Evolutionary conservation across 305 asterid genomes (phyloP), one percentile per base, ranked within the genome.

Genomic region (Withania somnifera): DNA sequence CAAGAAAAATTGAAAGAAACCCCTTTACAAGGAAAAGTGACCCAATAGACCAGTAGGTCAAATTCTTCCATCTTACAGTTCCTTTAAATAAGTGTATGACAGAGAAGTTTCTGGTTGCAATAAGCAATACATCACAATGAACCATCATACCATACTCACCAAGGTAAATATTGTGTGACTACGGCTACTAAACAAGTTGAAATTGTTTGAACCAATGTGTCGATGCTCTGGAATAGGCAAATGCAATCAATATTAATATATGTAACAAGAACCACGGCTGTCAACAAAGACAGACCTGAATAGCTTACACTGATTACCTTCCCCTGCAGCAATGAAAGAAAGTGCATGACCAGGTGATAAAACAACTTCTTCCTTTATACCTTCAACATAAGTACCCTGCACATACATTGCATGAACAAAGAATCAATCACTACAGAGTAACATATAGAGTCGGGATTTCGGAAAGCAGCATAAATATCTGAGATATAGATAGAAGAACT

Each of bases 331-430:
- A 87, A 96, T 94, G 89, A 96, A 96, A 53, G 99, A 96, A 85
- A 96, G 98, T 77, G 95, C 99, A 87, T 96, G 99, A 75, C 99
- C 99, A 83, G 99, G 99, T 69, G 99, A 96, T 86, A 96, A 87
- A 77, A 96, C 99, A 80, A 96, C 97, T 91, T 96, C 99, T 87
- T 96, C 99, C 89, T 96, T 96, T 83, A 96, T 91, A 75, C 99
- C 99, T 89, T 96, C 99, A 81, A 94, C 99, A 85, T 96, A 96
- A 80, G 99, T 96, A 77, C 99, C 99, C 99, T 96, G 84, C 53
- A 78, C 84, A 86, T 63, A 83, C 57, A 52, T 69, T 71, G 76
- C 52, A 83, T n/a, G 84, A 71, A 73, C 54, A 57, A 83, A 58
- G 75, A 75, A 40, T 38, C 67, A 52, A 26, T 66, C 66, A 32